Conservation (phyloP, 805 yeast species). For the Zygoascus tannicola region DNA sequence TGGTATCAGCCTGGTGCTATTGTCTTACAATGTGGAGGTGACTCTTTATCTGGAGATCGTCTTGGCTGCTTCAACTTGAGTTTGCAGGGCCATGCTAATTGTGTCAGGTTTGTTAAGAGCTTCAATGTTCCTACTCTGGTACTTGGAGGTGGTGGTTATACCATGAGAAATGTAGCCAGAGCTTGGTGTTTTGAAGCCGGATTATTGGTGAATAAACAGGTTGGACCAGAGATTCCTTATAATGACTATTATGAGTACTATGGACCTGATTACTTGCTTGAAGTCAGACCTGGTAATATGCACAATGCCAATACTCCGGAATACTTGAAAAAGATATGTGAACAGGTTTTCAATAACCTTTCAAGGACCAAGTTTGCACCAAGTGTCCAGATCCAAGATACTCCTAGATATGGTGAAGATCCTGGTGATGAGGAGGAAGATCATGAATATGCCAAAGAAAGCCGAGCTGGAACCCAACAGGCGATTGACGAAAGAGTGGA, state of each 20-base stretch:
- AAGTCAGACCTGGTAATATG: slow-evolving; percentile 94
- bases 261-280: slow-evolving; percentile 93
- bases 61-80: slow-evolving; percentile 89
- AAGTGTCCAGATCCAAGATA: slow-evolving; percentile 86
- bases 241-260: slow-evolving; percentile 95
- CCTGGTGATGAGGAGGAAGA: slow-evolving; percentile 84
- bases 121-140: slow-evolving; percentile 87
- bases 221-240: slow-evolving; percentile 63
- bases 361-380: slow-evolving; percentile 94
- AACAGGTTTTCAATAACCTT: slow-evolving; percentile 66
- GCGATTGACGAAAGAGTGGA: slow-evolving; percentile 70
- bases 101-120: slow-evolving; percentile 80
- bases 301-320: slow-evolving; percentile 92
- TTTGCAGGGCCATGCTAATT: slow-evolving; percentile 90
- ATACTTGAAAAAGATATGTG: slow-evolving; percentile 73
- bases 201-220: slow-evolving; percentile 50
- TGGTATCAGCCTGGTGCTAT: slow-evolving; percentile 90
- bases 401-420: slow-evolving; percentile 84
- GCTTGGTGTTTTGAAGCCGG: slow-evolving; percentile 95
- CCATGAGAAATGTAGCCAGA: slow-evolving; percentile 89
- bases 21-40: slow-evolving; percentile 97
- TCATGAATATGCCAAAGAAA: slow-evolving; percentile 65
- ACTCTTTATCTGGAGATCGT: slow-evolving; percentile 86
- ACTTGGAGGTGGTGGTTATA: slow-evolving; percentile 96
- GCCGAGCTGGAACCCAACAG: slow-evolving; percentile 82